Conservation (phyloP, 23 red algal species). For the Gracilaria domingensis region DNA sequence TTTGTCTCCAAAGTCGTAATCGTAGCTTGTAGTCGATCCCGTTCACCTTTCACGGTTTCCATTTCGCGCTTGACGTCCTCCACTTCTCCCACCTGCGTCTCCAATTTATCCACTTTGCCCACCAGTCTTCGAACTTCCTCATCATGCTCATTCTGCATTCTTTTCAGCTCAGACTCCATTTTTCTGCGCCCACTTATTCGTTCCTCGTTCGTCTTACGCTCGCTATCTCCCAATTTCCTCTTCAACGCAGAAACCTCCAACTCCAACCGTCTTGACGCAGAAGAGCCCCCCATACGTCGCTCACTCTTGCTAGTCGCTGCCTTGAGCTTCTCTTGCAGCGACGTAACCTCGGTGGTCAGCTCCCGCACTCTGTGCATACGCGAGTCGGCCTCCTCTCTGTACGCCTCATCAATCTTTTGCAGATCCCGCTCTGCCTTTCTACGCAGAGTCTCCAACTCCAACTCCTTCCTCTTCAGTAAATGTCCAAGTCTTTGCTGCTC, state of each 20-base stretch:
- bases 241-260: conserved; percentile 37
- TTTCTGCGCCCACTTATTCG: conserved; percentile 35
- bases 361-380: conserved; percentile 43
- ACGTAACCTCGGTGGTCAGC: conserved; percentile 14
- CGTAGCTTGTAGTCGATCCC: conserved; percentile 22
- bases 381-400: conserved; percentile 32
- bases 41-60: conserved; percentile 1
- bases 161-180: conserved; percentile 31
- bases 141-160: conserved; percentile 24
- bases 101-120: conserved; percentile 11
- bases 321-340: conserved; percentile 52
- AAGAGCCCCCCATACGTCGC: not conserved
- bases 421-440: conserved; percentile 49
- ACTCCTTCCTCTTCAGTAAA: conserved; percentile 36
- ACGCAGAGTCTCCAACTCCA: conserved; percentile 33
- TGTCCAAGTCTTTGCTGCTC: conserved; percentile 37
- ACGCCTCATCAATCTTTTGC: conserved; percentile 36
- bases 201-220: conserved; percentile 48
- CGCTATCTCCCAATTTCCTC: conserved; percentile 40
- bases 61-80: conserved; percentile 6
- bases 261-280: conserved; percentile 33
- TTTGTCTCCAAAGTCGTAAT: not conserved
- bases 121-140: conserved; percentile 25
- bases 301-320: conserved; percentile 9
- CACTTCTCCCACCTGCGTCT: not conserved